Conservation (phyloP, 768 basidiomycete species). For the Lactarius tabidus region DNA sequence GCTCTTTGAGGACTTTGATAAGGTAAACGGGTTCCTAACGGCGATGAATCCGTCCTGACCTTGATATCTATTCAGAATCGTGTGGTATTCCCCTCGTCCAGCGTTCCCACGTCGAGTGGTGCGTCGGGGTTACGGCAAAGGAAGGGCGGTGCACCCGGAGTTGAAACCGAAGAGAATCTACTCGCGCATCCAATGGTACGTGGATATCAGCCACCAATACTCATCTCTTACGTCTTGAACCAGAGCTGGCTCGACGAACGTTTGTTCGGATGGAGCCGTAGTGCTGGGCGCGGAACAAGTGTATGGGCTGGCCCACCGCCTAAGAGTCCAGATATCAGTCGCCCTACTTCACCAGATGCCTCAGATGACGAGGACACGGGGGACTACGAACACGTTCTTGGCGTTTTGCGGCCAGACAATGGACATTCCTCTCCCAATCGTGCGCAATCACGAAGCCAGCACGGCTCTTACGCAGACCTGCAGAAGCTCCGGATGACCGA, state of each 20-base stretch:
- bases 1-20: slow-evolving; percentile 81
- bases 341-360: slow-evolving; percentile 65
- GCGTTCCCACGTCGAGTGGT: slow-evolving; percentile 72
- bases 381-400: slow-evolving; percentile 87
- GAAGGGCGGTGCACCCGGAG: slow-evolving; percentile 69
- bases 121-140: slow-evolving; percentile 69
- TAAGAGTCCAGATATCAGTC: slow-evolving; percentile 54
- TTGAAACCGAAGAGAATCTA: slow-evolving; percentile 75
- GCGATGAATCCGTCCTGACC: slow-evolving; percentile 2
- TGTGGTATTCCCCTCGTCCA: slow-evolving; percentile 74
- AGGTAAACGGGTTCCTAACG: slow-evolving; percentile 41
- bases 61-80: slow-evolving; percentile 33
- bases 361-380: slow-evolving; percentile 86
- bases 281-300: slow-evolving; percentile 69
- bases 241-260: slow-evolving; percentile 88
- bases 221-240: slow-evolving; percentile 2
- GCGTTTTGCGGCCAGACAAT: slow-evolving; percentile 52
- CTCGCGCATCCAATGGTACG: slow-evolving; percentile 85
- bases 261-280: slow-evolving; percentile 85
- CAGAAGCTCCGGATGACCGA: slow-evolving; percentile 52
- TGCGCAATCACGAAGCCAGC: slow-evolving; percentile 53
- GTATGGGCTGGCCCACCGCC: slow-evolving; percentile 68
- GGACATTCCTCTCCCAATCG: slow-evolving; percentile 35
- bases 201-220: slow-evolving; percentile 23
- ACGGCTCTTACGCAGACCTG: slow-evolving; percentile 78